Evolutionary conservation across 257 asterid species (phyloP), one percentile per base, ranked within the genome.

Genomic region (Forsythia suspensa): DNA sequence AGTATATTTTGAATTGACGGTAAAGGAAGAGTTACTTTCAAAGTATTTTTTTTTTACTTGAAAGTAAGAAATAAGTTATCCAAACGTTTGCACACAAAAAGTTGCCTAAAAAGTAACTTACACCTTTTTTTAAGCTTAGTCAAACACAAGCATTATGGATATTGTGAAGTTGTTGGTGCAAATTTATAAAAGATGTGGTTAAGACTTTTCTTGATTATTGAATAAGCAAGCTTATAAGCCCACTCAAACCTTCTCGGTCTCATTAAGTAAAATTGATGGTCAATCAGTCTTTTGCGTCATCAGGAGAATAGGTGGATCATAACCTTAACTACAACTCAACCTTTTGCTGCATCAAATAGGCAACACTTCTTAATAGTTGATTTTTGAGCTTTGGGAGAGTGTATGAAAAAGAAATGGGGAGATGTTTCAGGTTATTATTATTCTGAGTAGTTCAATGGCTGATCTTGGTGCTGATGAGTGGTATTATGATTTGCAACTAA

Each of bases 141-240:
- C 67, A 59, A 59, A 7, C 29, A 55, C 11, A 0, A 20, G 13
- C 36, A n/a, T 59, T 59, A 6, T 57, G 66, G 4, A 57, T 57
- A 57, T 55, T 43, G 55, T 52, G 44, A 70, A 59, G 40, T 80
- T 8, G 55, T 5, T 70, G 43, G 29, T 57, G 18, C 34, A 16
- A 16, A 37, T 12, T 57, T 15, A 71, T 66, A 39, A 18, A 18
- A 36, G 41, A 59, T 9, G 34, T 59, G 8, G 46, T 72, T 36
- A 42, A 44, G 15, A 24, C 52, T 77, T 72, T 41, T 11, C 76
- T 43, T 37, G 80, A 12, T 78, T 46, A 13, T 76, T 52, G 34
- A 63, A 57, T 48, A 48, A 46, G 52, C 52, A 46, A 15, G 16
- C 18, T 12, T 46, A 12, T 12, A 46, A 48, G 57, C 57, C 13